These are phyloP conservation scores for Pichia kudriavzevii DNA, from an alignment of 1,139 yeast species.

Conservation along the genomic window DNA sequence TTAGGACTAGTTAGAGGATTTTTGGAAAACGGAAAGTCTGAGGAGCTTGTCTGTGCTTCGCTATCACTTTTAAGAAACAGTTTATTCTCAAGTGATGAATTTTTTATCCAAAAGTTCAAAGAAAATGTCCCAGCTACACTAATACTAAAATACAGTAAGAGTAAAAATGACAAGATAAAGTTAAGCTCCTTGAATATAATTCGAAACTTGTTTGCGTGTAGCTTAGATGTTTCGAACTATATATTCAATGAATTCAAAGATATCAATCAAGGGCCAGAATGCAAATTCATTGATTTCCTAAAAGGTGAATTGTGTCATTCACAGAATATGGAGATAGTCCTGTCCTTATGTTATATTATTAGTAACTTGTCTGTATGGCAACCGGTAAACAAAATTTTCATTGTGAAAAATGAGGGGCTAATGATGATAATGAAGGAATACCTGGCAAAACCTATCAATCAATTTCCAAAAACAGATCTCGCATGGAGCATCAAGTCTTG, in stretches of 20 bases:
- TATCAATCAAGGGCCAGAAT: constrained; percentile 22
- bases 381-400: constrained; percentile 39
- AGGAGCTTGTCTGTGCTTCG: constrained; percentile 38
- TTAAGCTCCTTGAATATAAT: constrained; percentile 66
- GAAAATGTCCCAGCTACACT: constrained; percentile 43
- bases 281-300: constrained; percentile 32
- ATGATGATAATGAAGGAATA: no score
- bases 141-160: constrained; percentile 44
- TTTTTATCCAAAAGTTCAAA: constrained; percentile 27
- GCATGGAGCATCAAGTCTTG: constrained; percentile 45
- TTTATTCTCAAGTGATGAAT: constrained; percentile 37
- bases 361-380: constrained; percentile 54
- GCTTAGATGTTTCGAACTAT: constrained; percentile 42
- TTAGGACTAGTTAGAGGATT: constrained; percentile 40
- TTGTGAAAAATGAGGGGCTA: constrained; percentile 36
- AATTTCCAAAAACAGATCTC: no score
- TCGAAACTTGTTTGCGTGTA: constrained; percentile 67
- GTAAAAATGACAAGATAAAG: constrained; percentile 46
- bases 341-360: constrained; percentile 44
- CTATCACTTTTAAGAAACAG: constrained; percentile 52
- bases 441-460: no score
- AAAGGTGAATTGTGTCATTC: constrained; percentile 28
- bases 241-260: constrained; percentile 31
- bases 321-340: constrained; percentile 32
- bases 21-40: constrained; percentile 25